Evolutionary conservation across 2,329 filamentous ascomycete genomes (phyloP).

Genomic region (Bisporella sp.): DNA sequence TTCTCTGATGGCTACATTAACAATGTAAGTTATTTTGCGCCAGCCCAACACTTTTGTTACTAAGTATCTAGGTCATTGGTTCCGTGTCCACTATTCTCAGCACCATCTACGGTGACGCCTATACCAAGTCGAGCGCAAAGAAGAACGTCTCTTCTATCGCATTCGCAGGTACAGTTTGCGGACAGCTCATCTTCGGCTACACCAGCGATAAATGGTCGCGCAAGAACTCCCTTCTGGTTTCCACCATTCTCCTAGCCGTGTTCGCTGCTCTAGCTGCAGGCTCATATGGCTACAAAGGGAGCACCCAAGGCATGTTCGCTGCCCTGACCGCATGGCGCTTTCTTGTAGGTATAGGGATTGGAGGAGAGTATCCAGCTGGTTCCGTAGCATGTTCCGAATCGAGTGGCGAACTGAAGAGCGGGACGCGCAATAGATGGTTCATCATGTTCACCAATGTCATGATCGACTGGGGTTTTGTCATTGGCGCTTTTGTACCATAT

Average conservation of each 20-base stretch:
- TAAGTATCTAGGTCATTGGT: conserved; percentile 59
- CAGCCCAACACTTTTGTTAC: not conserved
- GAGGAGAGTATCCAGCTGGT: conserved; percentile 75
- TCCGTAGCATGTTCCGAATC: conserved; percentile 80
- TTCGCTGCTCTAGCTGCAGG: conserved; percentile 76
- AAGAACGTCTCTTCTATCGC: conserved; percentile 75
- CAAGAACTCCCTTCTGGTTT: conserved; percentile 72
- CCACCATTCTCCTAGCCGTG: conserved; percentile 75
- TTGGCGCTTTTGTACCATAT: conserved; percentile 71
- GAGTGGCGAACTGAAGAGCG: conserved; percentile 72
- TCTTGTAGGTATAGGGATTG: conserved; percentile 74
- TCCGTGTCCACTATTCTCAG: conserved; percentile 73
- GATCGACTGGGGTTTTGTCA: conserved; percentile 48
- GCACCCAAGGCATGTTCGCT: conserved; percentile 64
- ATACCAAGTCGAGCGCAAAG: conserved; percentile 59
- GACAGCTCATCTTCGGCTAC: conserved; percentile 75
- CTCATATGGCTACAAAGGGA: conserved; percentile 67
- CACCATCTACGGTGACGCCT: conserved; percentile 62
- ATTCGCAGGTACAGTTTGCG: conserved; percentile 80
- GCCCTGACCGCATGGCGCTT: conserved; percentile 79
- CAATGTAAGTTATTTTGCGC: conserved; percentile 48
- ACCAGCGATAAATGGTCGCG: conserved; percentile 79
- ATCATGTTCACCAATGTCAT: conserved; percentile 72
- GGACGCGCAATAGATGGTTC: conserved; percentile 85
- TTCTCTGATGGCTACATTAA: conserved; percentile 93